Conservation (phyloP, 108 stramenopile species). For the Skeletonema grethae region DNA sequence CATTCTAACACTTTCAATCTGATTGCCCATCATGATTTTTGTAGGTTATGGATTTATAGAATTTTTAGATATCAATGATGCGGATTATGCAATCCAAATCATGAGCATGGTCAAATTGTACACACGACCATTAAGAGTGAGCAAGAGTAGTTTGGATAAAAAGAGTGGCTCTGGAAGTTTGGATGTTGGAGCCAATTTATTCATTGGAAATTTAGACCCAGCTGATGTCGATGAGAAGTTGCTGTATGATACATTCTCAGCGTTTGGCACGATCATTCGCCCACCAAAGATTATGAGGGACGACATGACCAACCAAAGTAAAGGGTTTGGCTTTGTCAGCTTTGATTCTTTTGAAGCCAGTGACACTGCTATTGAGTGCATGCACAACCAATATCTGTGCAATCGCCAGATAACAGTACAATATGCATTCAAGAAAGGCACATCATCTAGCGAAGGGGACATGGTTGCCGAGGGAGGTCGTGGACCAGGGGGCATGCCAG, state of each 20-base stretch:
- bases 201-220: constrained; percentile 96
- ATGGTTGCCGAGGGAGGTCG: constrained; percentile 50
- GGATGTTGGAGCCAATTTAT: constrained; percentile 98
- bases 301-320: constrained; percentile 80
- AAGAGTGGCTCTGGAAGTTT: constrained; percentile 59
- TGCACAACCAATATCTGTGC: constrained; percentile 97
- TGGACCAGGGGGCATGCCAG: constrained; percentile 67
- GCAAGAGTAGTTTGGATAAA: constrained; percentile 88
- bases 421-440: constrained; percentile 97
- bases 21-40: background rate
- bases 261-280: constrained; percentile 94
- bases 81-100: constrained; percentile 96
- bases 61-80: constrained; percentile 90
- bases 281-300: constrained; percentile 93
- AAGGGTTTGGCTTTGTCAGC: constrained; percentile 95
- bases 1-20: background rate
- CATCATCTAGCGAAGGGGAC: constrained; percentile 40
- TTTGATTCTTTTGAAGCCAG: constrained; percentile 94
- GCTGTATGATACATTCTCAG: constrained; percentile 97
- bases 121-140: constrained; percentile 89
- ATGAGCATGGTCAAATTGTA: constrained; percentile 97
- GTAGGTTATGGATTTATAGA: constrained; percentile 98
- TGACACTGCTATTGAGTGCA: constrained; percentile 98
- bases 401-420: constrained; percentile 95
- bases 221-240: constrained; percentile 96